Base-by-base conservation (phyloP, 768 basidiomycete genomes). In the Calocera cornea region DNA sequence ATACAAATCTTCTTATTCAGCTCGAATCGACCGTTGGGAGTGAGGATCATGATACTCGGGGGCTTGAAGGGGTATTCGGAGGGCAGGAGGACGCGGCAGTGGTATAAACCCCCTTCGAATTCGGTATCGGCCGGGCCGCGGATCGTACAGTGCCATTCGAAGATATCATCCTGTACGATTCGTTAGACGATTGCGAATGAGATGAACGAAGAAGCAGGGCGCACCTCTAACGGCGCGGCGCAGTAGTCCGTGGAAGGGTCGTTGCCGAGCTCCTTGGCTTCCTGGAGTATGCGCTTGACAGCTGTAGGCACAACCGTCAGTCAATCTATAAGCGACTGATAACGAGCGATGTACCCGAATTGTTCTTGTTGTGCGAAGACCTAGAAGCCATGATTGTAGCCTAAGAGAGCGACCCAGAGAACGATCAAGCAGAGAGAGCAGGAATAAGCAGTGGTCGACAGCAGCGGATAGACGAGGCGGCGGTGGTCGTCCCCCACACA, bases 71-170 rank as follows among this genome's bases (percentile, higher is more conserved):
- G 95, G 76, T 98, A 97, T 79, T 93, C 91, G 65, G 93, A 87
- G 14, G 95, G 94, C 8, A 97, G 80, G 31, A 91, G 77, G 73
- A 95, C 88, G 67, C 94, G 86, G 76, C 97, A 88, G 78, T 97
- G 95, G 78, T 98, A 98, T n/a, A 97, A 78, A 50, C 95, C 95
- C 65, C 91, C 92, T 76, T 92, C 90, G 69, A 89, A 98, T 75
- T 97, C 94, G 40, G 92, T 94, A 17, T 87, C 91, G 16, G 83
- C 74, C 0, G 94, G 85, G 1, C 95, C 95, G 69, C 92, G 87
- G 66, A 98, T 82, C n/a, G 95, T 97, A 74, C 93, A 97, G 74
- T 97, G 95, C 95, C 95, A 98, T 81, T 95, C 85, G 73, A 94
- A 94, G 70, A 94, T 92, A 75, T 94, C 90, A 71, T 92, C 89